Base-by-base conservation (phyloP, 176 grass and related monocot species). In the Raddia guianensis region DNA sequence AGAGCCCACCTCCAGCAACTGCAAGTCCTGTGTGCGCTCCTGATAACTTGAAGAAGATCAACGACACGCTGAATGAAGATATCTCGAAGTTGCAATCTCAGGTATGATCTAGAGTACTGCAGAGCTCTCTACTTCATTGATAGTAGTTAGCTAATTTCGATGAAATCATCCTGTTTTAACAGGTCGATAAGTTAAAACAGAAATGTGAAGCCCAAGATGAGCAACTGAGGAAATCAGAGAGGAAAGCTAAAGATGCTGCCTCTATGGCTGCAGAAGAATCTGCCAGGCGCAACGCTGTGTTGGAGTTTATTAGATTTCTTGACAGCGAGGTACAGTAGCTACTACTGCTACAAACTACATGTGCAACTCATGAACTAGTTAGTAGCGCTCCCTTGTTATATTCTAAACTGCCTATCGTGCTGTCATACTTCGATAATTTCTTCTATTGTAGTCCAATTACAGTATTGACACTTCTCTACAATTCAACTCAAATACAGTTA, bases 161-260 rank as follows among this genome's bases (percentile, higher is more conserved):
- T 75, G 80, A 82, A 82, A 70, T 48, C 14, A 3, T 46, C 44
- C 1, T 13, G 32, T 18, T 80, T 86, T 73, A 16, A 47, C 52
- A 94, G 94, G 78, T 84, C 57, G 86, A 74, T 75, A 89, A 83
- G 43, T 72, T 97, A 44, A 92, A 83, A 72, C 87, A 81, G 79
- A 93, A 90, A 84, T 86, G 87, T 44, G 94, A 82, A 82, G 51
- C 78, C 62, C 94, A 97, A 82, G 91, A 90, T 57, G 79, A 84
- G 56, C 71, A 78, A 54, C 68, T 94, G 49, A 79, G 84, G 34
- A 94, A 86, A 82, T 63, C 83, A 9, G 87, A 90, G 72, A 88
- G 74, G 59, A 86, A 49, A 81, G 67, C 85, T 82, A 59, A 82
- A 84, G 62, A 77, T 79, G 75, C 89, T 43, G 63, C 73, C 82